phyloP scores from a whole-genome alignment of 345 rosid genomes.

The Pistacia atlantica region DNA sequence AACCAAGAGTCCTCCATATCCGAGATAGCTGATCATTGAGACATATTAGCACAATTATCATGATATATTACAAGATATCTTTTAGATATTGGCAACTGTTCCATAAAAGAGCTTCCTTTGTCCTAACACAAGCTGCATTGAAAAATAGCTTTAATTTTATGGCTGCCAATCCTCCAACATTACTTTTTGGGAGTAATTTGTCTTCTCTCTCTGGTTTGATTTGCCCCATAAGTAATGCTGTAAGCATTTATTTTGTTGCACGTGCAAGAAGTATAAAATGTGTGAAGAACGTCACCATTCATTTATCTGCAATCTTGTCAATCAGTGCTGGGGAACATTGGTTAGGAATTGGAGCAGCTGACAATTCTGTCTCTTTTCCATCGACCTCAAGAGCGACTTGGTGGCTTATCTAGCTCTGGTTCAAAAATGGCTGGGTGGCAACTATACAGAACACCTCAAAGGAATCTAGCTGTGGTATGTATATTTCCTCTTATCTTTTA shows the following conservation, averaged over 20 bases:
- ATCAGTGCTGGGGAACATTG: conserved; percentile 93
- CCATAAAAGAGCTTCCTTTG: neutral
- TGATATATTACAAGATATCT: neutral
- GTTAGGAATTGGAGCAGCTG: conserved; percentile 98
- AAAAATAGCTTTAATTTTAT: neutral
- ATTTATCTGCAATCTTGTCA: conserved; percentile 72
- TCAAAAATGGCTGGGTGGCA: conserved; percentile 94
- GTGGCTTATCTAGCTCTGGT: conserved; percentile 59
- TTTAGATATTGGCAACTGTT: neutral
- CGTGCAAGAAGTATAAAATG: conserved; percentile 75
- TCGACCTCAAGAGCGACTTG: conserved; percentile 84
- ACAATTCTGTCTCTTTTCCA: conserved; percentile 98
- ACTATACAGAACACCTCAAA: conserved; percentile 93
- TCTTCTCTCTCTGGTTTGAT: no score
- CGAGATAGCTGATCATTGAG: neutral
- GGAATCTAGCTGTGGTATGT: conserved; percentile 84
- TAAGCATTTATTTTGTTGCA: conserved; percentile 4
- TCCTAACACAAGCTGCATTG: conserved; percentile 2
- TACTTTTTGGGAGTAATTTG: no score
- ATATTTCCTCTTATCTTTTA: conserved; percentile 14
- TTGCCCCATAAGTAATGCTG: neutral
- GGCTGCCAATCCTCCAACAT: no score
- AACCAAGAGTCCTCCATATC: neutral
- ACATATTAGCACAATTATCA: neutral
- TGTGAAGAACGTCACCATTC: conserved; percentile 90